phyloP scores from a whole-genome alignment of 805 yeast genomes.

The Saturnispora hagleri region DNA sequence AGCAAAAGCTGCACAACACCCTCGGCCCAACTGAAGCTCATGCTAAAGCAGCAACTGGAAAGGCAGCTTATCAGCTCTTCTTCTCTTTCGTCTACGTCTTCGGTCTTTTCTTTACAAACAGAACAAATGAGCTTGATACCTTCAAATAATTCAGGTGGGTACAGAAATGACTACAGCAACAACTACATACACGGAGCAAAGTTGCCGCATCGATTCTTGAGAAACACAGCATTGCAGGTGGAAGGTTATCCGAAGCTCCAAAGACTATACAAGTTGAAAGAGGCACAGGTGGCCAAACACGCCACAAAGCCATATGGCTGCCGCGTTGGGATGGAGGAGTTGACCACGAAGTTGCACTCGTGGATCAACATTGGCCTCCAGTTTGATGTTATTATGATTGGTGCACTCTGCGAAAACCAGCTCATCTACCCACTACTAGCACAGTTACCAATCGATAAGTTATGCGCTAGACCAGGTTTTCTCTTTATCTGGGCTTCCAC shows the following conservation, averaged over 20 bases:
- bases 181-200: slow-evolving; percentile 54
- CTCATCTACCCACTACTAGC: slow-evolving; percentile 52
- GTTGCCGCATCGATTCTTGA: slow-evolving; percentile 54
- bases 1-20: neutral
- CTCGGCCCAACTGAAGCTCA: neutral
- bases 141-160: slow-evolving; percentile 6
- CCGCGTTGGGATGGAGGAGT: slow-evolving; percentile 41
- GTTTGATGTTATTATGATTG: slow-evolving; percentile 89
- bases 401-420: slow-evolving; percentile 72
- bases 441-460: slow-evolving; percentile 58
- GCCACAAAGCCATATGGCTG: slow-evolving; percentile 61
- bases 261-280: slow-evolving; percentile 56
- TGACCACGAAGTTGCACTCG: slow-evolving; percentile 45
- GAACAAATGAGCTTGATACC: neutral
- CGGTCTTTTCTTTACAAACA: neutral
- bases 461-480: slow-evolving; percentile 81
- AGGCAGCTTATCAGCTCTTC: neutral
- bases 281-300: slow-evolving; percentile 41
- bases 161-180: slow-evolving; percentile 67
- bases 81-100: neutral
- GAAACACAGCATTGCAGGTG: slow-evolving; percentile 57
- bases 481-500: slow-evolving; percentile 83
- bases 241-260: slow-evolving; percentile 85
- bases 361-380: slow-evolving; percentile 59
- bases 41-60: neutral